Conservation (phyloP, 31 red algal species). For the Endocladia muricata region DNA sequence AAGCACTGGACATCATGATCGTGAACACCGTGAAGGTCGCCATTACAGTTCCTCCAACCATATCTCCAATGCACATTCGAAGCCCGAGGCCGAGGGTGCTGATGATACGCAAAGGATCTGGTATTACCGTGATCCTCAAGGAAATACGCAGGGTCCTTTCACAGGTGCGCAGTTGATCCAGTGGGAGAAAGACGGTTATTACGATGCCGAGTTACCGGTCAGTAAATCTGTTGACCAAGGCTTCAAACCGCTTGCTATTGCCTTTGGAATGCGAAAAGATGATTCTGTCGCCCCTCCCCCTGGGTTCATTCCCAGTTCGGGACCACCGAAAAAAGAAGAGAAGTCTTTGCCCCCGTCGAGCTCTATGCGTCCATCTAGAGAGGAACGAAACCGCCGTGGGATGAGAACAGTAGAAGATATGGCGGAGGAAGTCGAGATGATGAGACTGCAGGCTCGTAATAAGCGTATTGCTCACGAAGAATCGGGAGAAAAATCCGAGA, state of each 20-base stretch:
- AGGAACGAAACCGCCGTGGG: conserved; percentile 27
- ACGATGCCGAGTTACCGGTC: conserved; percentile 71
- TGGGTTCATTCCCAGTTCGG: conserved; percentile 28
- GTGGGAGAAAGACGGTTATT: conserved; percentile 77
- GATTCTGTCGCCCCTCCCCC: conserved; percentile 43
- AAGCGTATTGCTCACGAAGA: too few species aligned
- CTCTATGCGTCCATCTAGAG: conserved; percentile 7
- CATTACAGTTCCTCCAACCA: not conserved
- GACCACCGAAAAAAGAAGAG: conserved; percentile 21
- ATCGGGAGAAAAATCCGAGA: too few species aligned
- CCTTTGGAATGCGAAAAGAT: conserved; percentile 68
- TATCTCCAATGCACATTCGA: not conserved
- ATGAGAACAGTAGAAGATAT: conserved; percentile 50
- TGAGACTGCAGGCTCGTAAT: conserved; percentile 55
- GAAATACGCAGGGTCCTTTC: conserved; percentile 71
- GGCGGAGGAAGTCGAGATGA: conserved; percentile 76
- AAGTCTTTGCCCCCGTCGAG: not conserved
- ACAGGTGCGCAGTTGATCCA: conserved; percentile 57
- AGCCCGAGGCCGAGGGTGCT: conserved; percentile 16
- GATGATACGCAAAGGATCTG: conserved; percentile 37
- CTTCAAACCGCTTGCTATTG: conserved; percentile 68
- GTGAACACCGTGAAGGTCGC: conserved; percentile 4
- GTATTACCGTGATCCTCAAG: conserved; percentile 70
- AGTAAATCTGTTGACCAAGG: conserved; percentile 38
- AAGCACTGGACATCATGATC: conserved; percentile 16